Percentiles rank a stretch among this genome's conserved stretches.
Conservation (phyloP, 345 rosid species). For the Populus tremula region DNA sequence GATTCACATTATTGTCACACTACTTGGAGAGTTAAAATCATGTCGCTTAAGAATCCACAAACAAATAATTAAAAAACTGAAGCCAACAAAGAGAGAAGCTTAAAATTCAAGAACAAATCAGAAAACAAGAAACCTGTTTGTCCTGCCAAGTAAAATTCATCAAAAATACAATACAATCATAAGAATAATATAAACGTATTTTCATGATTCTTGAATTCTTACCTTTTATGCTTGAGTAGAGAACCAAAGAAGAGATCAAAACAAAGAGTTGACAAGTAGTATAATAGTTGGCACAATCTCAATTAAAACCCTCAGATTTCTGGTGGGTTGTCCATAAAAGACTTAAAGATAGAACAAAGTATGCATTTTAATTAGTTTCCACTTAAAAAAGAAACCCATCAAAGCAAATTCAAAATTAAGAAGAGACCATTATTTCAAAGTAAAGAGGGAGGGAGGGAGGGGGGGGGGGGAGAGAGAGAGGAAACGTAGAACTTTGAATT, state of each 20-base stretch:
- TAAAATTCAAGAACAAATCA: conserved; percentile 19
- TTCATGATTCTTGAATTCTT: conserved; percentile 12
- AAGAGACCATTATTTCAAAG: not conserved
- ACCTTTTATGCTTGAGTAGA: conserved; percentile 25
- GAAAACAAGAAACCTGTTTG: conserved; percentile 37
- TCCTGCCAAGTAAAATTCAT: not conserved
- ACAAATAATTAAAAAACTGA: conserved; percentile 8
- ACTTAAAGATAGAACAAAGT: not conserved
- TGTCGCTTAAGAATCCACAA: conserved; percentile 16
- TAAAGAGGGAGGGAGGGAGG: conserved; percentile 11
- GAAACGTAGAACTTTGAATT: conserved; percentile 25
- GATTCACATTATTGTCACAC: conserved; percentile 17
- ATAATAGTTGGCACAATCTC: not conserved
- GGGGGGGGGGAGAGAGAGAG: conserved; percentile 8
- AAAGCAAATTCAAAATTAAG: not conserved
- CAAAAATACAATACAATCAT: not conserved
- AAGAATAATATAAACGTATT: conserved; percentile 4
- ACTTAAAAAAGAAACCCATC: conserved; percentile 1
- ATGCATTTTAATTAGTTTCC: not conserved
- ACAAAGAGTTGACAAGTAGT: conserved; percentile 4
- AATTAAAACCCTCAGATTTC: conserved; percentile 1
- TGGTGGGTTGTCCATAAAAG: conserved; percentile 1
- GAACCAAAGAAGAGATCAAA: conserved; percentile 11
- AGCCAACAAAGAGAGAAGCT: conserved; percentile 30
- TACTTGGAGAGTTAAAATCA: conserved; percentile 19